A percentile compares a stretch with the other conserved stretches of the same genome.
Conservation (phyloP, 2,329 filamentous ascomycete genomes). For the Cladophialophora immunda region DNA sequence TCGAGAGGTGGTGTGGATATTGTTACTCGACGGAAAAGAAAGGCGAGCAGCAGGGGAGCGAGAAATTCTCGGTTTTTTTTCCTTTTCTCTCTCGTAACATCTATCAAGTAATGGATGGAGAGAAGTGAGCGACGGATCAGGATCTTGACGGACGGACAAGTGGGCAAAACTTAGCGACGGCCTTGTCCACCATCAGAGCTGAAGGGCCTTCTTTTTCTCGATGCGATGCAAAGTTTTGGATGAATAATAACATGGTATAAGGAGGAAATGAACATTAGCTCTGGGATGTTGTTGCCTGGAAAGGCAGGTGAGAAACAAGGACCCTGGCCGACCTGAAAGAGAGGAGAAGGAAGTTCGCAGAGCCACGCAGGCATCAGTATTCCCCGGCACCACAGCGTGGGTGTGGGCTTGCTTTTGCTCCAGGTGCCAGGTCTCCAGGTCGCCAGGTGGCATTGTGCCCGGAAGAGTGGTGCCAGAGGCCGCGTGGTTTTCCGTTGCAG, state of each 20-base stretch:
- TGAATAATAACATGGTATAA: not conserved
- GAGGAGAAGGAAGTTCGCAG: not conserved
- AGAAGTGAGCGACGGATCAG: not conserved
- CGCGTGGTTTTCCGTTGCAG: conserved; percentile 5
- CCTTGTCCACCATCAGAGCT: not conserved
- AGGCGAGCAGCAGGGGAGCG: not conserved
- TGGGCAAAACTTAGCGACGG: not conserved
- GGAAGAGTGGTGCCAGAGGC: not conserved
- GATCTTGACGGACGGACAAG: not conserved
- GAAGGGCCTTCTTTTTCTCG: not conserved
- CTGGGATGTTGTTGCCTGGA: conserved; percentile 1
- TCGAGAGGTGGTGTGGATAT: conserved; percentile 4
- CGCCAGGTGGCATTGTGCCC: not conserved
- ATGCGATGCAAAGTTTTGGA: not conserved
- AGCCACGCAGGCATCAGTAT: not conserved
- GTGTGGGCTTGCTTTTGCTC: too few relatives aligned
- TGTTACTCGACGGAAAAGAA: not conserved
- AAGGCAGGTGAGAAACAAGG: not conserved
- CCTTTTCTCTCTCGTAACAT: conserved; percentile 13
- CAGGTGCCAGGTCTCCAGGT: not conserved
- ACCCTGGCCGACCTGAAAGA: not conserved
- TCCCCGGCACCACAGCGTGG: not conserved
- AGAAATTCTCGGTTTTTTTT: not conserved
- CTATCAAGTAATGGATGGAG: conserved; percentile 7
- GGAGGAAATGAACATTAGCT: not conserved